phyloP scores from a whole-genome alignment of 768 basidiomycete species.

The Trametes meyenii region DNA sequence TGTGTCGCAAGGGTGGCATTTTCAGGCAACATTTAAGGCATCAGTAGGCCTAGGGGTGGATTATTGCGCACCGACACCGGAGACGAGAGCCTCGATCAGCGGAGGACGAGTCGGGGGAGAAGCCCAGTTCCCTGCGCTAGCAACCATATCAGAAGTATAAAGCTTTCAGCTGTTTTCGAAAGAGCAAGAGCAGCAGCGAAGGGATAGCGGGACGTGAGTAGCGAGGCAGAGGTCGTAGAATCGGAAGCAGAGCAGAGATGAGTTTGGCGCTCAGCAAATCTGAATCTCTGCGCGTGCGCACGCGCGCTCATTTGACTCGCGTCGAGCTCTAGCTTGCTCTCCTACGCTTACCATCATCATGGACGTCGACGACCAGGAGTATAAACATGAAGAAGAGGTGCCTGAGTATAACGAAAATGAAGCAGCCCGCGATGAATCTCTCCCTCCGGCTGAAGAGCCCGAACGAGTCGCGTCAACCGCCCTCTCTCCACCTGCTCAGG shows the following conservation, averaged over 20 bases:
- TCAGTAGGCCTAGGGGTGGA: neutral
- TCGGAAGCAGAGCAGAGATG: neutral
- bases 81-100: constrained; percentile 88
- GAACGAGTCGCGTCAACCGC: constrained; percentile 13
- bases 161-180: neutral
- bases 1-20: constrained; percentile 34
- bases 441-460: neutral
- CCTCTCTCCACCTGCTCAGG: constrained; percentile 15
- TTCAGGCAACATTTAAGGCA: neutral
- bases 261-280: constrained; percentile 19
- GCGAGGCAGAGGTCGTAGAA: neutral
- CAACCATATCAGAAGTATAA: constrained; percentile 41
- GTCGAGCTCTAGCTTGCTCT: neutral
- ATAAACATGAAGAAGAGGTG: neutral
- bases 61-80: constrained; percentile 83
- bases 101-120: constrained; percentile 79
- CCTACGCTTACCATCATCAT: constrained; percentile 13
- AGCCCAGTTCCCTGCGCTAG: constrained; percentile 63
- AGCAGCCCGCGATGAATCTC: neutral
- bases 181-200: neutral
- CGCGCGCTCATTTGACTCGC: neutral
- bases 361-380: constrained; percentile 22
- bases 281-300: constrained; percentile 2
- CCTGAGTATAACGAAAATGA: neutral
- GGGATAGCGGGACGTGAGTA: neutral